These are phyloP conservation scores for Keithomyces neogunnii DNA, from an alignment of 2,329 filamentous ascomycete genomes.

Conservation along the genomic window DNA sequence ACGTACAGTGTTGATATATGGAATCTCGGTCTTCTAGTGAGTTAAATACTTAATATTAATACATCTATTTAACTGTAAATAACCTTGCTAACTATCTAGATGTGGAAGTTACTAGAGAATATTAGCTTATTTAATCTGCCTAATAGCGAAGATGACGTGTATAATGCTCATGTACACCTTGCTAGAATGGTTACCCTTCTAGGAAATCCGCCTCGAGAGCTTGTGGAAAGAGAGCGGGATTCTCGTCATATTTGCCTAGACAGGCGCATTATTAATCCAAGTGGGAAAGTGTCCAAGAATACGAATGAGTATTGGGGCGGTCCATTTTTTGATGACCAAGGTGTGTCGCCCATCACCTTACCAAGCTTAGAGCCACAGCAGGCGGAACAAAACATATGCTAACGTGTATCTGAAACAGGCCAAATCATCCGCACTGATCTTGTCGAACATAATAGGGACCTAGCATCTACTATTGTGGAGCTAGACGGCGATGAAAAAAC, in stretches of 20 bases:
- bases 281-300: constrained; percentile 5
- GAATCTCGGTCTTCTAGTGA: constrained; percentile 13
- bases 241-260: constrained; percentile 7
- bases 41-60: background rate
- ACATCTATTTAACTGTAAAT: background rate
- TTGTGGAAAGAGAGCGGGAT: constrained; percentile 9
- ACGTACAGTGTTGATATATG: constrained; percentile 12
- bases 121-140: constrained; percentile 9
- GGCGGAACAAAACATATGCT: background rate
- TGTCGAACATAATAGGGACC: too few relatives aligned
- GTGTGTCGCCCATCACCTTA: background rate
- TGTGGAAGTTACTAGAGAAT: constrained; percentile 14
- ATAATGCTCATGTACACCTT: constrained; percentile 14
- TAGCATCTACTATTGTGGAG: too few relatives aligned
- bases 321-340: constrained; percentile 10
- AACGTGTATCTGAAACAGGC: too few relatives aligned
- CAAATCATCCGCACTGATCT: too few relatives aligned
- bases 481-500: constrained; percentile 7
- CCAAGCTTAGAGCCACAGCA: background rate
- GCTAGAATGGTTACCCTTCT: constrained; percentile 12
- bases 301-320: constrained; percentile 14
- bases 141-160: constrained; percentile 10
- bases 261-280: background rate
- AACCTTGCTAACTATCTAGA: constrained; percentile 8
- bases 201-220: constrained; percentile 7